Evolutionary conservation across 2,329 filamentous ascomycete species (phyloP), one percentile per base, ranked within the genome.

Genomic region (Metarhizium sp.): DNA sequence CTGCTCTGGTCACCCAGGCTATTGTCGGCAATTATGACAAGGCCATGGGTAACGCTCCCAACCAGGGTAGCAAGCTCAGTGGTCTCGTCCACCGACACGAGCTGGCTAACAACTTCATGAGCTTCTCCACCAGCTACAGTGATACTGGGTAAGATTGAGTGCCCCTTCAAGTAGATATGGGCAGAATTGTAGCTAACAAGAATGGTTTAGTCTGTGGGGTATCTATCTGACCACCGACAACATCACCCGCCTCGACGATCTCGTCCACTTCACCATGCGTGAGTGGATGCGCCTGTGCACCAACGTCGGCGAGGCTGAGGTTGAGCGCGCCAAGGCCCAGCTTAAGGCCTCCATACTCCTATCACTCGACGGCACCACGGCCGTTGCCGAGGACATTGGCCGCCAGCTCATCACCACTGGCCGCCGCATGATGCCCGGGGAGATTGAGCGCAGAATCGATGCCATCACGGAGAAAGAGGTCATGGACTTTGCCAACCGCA

Each of bases 1-100:
- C 94, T 66, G 95, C 89, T 60, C 82, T 99, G 56, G 92, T 99
- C 63, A 90, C 94, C 57, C 94, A 99, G 81, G 94, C 94, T 67
- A 97, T 99, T 66, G 92, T 99, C 64, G 94, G 94, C 71, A 99
- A 99, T 86, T 99, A 95, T 86, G 94, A 99, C 79, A 94, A 94
- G 77, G 89, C 94, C 65, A 92, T 97, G 85, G 94, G 95, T 70
- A 96, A 94, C 75, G 94, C 94, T 58, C 87, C 92, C 62, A 94
- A 96, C 80, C 87, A 96, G 70, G 94, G 95, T 67, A 96, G 91
- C 88, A 96, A 95, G 83, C 90, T 99, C 67, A 96, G 90, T 80
- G 86, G 87, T 62, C 90, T 94, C 68, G 87, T 99, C 64, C 89
- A 95, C 81, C 86, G 95, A 77, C 85, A 97, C 78, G 87, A 92